These are phyloP conservation scores for Pseudocercospora macadamiae DNA, from an alignment of 2,329 filamentous ascomycete genomes.

Conservation along the genomic window DNA sequence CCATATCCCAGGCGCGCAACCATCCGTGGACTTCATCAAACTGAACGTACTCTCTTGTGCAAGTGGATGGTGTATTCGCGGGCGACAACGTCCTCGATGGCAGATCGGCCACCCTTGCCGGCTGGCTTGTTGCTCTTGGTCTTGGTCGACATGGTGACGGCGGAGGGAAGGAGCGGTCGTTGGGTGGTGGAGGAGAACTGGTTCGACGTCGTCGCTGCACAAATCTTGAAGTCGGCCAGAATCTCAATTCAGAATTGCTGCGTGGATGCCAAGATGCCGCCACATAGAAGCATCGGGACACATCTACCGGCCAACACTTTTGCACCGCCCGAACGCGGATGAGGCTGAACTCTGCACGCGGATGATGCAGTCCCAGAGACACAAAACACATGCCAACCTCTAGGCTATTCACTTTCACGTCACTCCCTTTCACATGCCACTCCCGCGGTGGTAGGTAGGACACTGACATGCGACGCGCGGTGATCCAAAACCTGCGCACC, in stretches of 20 bases:
- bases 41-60: conserved; percentile 94
- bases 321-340: no score
- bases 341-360: no score
- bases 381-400: not conserved
- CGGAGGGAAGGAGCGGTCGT: conserved; percentile 17
- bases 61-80: conserved; percentile 99
- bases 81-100: conserved; percentile 98
- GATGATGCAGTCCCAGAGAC: conserved; percentile 4
- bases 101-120: conserved; percentile 74
- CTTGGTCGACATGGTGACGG: conserved; percentile 45
- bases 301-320: no score
- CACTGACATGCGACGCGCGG: conserved; percentile 72
- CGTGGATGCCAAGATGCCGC: conserved; percentile 2
- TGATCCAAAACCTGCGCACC: conserved; percentile 68
- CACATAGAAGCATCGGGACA: no score
- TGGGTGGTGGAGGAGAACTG: conserved; percentile 9
- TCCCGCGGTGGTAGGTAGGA: not conserved
- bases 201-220: conserved; percentile 19
- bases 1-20: conserved; percentile 32
- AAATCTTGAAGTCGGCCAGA: no score
- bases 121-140: conserved; percentile 62
- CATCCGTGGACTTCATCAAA: conserved; percentile 72
- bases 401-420: not conserved
- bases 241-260: not conserved
- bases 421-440: conserved; percentile 3